Evolutionary conservation across 2,329 filamentous ascomycete species (phyloP), one percentile per base, ranked within the genome.

Genomic region (Hymenoscyphus linearis): DNA sequence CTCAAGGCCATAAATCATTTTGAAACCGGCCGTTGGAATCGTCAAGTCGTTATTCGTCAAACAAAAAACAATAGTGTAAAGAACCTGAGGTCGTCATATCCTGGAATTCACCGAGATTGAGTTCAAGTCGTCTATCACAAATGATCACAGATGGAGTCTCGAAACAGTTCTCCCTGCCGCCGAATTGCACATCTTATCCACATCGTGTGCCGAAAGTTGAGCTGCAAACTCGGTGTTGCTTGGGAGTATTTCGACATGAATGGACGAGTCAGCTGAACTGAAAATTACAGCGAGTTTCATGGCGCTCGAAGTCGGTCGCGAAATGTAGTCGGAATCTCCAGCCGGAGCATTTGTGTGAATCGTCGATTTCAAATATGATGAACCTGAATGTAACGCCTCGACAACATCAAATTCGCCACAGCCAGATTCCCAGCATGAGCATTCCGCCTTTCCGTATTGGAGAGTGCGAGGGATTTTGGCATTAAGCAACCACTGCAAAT

Each of bases 341-440:
- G 83, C 86, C 31, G 83, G 78, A 56, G 82, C 77, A 65, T 84
- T 82, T 64, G 80, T 76, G 75, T 92, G 89, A 68, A 91, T 79
- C 16, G 88, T 90, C 44, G 85, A 86, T 76, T 89, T 91, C 75
- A 84, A 83, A 69, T 84, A 84, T 52, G 77, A 80, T 72, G 87
- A 84, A 31, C 88, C 89, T 0, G 80, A 73, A 63, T 81, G 79
- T 47, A 93, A 82, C 26, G 90, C 80, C 76, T 93, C 90, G 69
- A 88, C 86, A 59, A 92, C 80, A 70, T 93, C 90, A 64, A 89
- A 83, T 76, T 93, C 89, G 68, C 89, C 89, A 71, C 89, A 92
- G 52, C 85, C 85, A 69, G 71, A 79, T 13, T 74, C 75, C 88
- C 88, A 92, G 79, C 90, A 93, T 62, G 84, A 89, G 79, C 89